A percentile compares a stretch with the other conserved stretches of the same genome.
phyloP scores from a whole-genome alignment of 306 rosid species.

The Citrullus colocynthis region DNA sequence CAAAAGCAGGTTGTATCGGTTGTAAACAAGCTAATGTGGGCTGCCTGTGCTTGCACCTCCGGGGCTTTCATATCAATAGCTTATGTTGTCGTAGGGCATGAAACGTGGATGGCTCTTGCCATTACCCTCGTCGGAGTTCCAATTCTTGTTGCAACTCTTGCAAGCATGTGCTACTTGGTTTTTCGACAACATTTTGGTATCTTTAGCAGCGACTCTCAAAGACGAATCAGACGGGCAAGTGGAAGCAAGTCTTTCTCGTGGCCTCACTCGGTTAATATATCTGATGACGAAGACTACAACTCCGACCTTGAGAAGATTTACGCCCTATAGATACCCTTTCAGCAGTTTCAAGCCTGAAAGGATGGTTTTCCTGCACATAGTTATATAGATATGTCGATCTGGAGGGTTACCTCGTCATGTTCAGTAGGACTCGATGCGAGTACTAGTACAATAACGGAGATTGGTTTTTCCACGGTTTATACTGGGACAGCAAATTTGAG shows the following conservation, averaged over 20 bases:
- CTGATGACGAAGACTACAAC: slow-evolving; percentile 64
- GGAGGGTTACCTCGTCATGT: not conserved
- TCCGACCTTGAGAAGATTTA: slow-evolving; percentile 75
- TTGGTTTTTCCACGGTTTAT: not conserved
- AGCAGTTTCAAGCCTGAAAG: slow-evolving; percentile 1
- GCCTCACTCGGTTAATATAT: slow-evolving; percentile 78
- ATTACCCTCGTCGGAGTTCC: slow-evolving; percentile 64
- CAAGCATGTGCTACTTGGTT: slow-evolving; percentile 83
- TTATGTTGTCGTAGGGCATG: slow-evolving; percentile 59
- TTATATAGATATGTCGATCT: not conserved
- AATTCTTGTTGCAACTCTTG: slow-evolving; percentile 69
- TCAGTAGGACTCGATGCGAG: not conserved
- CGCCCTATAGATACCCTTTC: slow-evolving; percentile 36
- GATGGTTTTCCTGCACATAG: slow-evolving; percentile 4
- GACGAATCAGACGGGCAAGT: slow-evolving; percentile 66
- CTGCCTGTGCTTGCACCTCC: slow-evolving; percentile 87
- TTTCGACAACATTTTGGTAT: slow-evolving; percentile 64
- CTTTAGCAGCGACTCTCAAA: slow-evolving; percentile 52
- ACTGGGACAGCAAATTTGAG: not conserved
- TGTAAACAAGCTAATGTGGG: slow-evolving; percentile 95
- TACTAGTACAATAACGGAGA: not conserved
- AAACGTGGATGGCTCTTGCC: slow-evolving; percentile 74
- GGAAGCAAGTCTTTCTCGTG: slow-evolving; percentile 90
- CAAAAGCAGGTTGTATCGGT: slow-evolving; percentile 89
- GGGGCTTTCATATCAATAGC: slow-evolving; percentile 78